Evolutionary conservation across 164 flowering plant genomes (phyloP).

Genomic region (Tetrastigma voinierianum): DNA sequence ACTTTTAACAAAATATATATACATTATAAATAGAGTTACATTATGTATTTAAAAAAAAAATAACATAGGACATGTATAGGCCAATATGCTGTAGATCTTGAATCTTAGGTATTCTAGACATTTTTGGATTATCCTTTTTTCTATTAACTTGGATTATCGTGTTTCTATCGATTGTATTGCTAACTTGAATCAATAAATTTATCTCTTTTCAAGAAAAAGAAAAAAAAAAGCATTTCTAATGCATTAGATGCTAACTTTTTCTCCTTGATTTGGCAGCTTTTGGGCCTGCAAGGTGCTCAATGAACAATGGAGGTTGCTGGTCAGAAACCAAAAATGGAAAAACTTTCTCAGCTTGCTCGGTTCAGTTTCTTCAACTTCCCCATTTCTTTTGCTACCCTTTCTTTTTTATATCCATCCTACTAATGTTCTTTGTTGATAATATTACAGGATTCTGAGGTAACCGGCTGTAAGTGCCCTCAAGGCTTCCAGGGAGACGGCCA

Average conservation of each 20-base stretch:
- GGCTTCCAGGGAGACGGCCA: conserved; percentile 86
- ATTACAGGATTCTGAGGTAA: conserved; percentile 48
- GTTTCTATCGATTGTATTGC: too few species aligned
- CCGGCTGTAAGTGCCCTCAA: conserved; percentile 73
- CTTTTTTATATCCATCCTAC: conserved; percentile 1
- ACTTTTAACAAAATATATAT: too few species aligned
- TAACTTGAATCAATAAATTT: too few species aligned
- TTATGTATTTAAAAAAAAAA: too few species aligned
- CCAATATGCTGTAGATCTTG: too few species aligned
- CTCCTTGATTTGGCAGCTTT: conserved; percentile 45
- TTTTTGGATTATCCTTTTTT: too few species aligned
- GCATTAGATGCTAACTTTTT: neutral
- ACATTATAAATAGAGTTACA: too few species aligned
- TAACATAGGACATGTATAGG: too few species aligned
- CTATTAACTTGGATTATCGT: too few species aligned
- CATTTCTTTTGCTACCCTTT: conserved; percentile 2
- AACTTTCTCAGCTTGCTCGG: conserved; percentile 82
- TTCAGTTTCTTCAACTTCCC: conserved; percentile 44
- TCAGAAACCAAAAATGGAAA: conserved; percentile 53
- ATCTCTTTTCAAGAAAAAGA: too few species aligned
- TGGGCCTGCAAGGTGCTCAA: conserved; percentile 77
- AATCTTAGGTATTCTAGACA: too few species aligned
- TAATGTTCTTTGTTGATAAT: neutral
- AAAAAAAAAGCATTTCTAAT: neutral
- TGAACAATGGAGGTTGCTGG: conserved; percentile 97